Base-by-base conservation (phyloP, 202 grass and related monocot species). In the Alloteropsis angusta region DNA sequence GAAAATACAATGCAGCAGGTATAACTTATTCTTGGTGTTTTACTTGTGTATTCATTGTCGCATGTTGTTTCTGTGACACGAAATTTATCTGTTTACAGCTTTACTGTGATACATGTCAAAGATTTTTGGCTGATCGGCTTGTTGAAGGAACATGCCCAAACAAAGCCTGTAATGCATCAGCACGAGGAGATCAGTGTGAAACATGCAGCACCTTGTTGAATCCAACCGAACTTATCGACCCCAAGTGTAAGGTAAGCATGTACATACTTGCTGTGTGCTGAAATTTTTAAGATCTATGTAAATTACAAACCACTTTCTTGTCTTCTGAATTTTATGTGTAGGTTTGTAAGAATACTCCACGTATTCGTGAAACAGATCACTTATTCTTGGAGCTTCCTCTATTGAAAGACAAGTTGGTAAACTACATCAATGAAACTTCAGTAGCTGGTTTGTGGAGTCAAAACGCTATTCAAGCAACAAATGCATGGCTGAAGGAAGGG, bases 401-500 rank as follows among this genome's bases (percentile, higher is more conserved):
- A 39, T 77, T 97, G 45, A 93, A 66, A 47, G 90, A 91, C 54
- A 93, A 87, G 66, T 50, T 99, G 76, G 96, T 87, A 72, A 80
- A 87, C 62, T 99, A 96, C 80, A 99, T 99, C 28, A 88, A 59
- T 71, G 69, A 89, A 69, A 96, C 89, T 82, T 99, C 96, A 21
- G 88, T 99, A 65, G 76, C 90, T 87, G 92, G 96, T 48, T 25
- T 42, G 69, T 97, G 94, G 94, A 97, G 96, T 82, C 96, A 99
- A 87, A 99, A 99, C 87, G 92, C 92, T 75, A 96, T 96, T 81
- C 92, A 96, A 85, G 86, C 96, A 82, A 99, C 96, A 82, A 91
- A 99, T 35, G 96, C 96, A 54, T 99, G 96, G 96, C 87, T 99
- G 68, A 96, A 96, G 83, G 94, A 99, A 91, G 96, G 96, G 73